Percentiles rank a stretch among this genome's conserved stretches.
phyloP scores from a whole-genome alignment of 129 eudicot genomes.

The carrot (Daucus carota) region DNA sequence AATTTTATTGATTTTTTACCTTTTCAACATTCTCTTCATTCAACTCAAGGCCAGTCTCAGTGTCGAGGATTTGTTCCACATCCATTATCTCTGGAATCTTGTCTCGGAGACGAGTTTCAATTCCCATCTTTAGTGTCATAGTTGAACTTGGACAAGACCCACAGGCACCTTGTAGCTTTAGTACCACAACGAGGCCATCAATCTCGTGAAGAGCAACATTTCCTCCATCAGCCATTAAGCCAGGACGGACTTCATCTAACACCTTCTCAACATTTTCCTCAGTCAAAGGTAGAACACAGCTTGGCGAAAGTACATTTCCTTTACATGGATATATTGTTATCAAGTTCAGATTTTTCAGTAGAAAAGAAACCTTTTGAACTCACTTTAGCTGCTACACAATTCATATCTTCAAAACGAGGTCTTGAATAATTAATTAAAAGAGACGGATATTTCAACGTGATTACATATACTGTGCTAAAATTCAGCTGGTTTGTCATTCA shows the following conservation, averaged over 20 bases:
- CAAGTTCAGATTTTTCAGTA: background rate
- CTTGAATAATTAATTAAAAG: conserved; percentile 15
- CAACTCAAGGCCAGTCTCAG: conserved; percentile 83
- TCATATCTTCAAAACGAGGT: background rate
- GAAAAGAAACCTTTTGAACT: background rate
- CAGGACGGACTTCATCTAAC: conserved; percentile 83
- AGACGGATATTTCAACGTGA: background rate
- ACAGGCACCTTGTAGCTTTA: conserved; percentile 92
- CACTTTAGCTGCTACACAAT: background rate
- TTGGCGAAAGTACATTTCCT: conserved; percentile 5
- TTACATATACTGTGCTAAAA: background rate
- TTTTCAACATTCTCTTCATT: conserved; percentile 87
- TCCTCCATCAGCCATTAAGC: conserved; percentile 98
- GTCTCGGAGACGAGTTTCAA: conserved; percentile 75
- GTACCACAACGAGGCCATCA: conserved; percentile 79
- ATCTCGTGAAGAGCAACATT: conserved; percentile 87
- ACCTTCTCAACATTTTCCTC: conserved; percentile 93
- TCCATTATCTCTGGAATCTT: conserved; percentile 84
- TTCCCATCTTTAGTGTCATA: conserved; percentile 85
- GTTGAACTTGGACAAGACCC: conserved; percentile 97
- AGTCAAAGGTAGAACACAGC: conserved; percentile 63
- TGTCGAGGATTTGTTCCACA: conserved; percentile 74
- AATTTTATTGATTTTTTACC: conserved; percentile 28
- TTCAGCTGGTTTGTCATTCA: too few species aligned
- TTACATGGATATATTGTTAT: background rate